Evolutionary conservation across 495 filamentous ascomycete genomes (phyloP), one percentile per base, ranked within the genome.

Genomic region (Trichoderma gamsii): DNA sequence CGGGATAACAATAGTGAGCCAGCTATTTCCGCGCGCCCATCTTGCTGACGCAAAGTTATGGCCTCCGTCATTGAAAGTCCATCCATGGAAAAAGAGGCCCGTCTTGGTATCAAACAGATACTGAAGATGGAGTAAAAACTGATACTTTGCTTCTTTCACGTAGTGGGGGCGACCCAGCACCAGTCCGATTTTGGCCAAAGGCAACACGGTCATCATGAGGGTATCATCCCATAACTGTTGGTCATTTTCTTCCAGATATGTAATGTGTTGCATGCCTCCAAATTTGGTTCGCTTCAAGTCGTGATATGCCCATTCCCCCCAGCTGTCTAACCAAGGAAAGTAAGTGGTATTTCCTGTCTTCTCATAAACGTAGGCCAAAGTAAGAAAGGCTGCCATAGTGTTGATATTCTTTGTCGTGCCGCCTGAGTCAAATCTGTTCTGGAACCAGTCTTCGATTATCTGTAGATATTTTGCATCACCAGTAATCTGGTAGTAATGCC

Each of bases 331-430:
- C 88, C 87, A 90, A 0, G 87, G 85, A 4, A 89, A 76, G 67
- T 89, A 91, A 0, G 82, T 82, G 65, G 73, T 69, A 66, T 90
- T 87, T 12, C 81, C 74, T 0, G 86, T 88, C 70, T 86, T 85
- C 73, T 91, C 88, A 70, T 91, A 91, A 16, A 91, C 80, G 67
- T 85, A 86, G 0, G 89, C 89, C 0, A 92, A 82, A 0, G 89
- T 90, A 21, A 92, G 78, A 72, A 92, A 89, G 4, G 84, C 83
- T 11, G 86, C 83, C 89, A 92, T 91, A 1, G 89, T 92, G 78
- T 92, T 92, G 81, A 92, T 91, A 70, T 92, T 92, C 72, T 92
- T 92, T 3, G 88, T 90, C 0, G 88, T 91, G 35, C 86, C 85
- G 23, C 89, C 89, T 44, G 85, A 84, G 0, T 82, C 83, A 67